Evolutionary conservation across 2,329 filamentous ascomycete genomes (phyloP), one percentile per base, ranked within the genome.

Genomic region (Setomelanomma holmii): DNA sequence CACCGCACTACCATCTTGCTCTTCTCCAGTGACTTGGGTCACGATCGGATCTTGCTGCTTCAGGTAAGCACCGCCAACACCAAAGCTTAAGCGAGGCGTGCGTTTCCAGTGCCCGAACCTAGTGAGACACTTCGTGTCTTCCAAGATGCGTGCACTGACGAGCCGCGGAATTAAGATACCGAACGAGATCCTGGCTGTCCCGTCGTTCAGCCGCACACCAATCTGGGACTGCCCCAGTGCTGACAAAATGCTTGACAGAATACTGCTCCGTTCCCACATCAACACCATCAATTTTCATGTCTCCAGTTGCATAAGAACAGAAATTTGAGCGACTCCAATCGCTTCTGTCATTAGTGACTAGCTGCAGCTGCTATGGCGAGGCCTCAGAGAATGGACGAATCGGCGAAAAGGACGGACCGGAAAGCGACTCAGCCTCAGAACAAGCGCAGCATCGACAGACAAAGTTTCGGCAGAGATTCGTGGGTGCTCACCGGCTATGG

Each of bases 41-140:
- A 17, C 22, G 36, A 30, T 22, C 42, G 16, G 30, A 45, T 46
- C 5, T 45, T 56, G 27, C 52, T 54, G 27, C 35, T 54, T 45
- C 46, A 57, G 63, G 63, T 66, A 64, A 64, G 61, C 51, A 60
- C 14, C 21, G 17, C 42, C 48, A 46, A 27, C 34, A 14, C 35
- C 33, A 35, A 27, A 42, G n/a, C 20, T 14, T 59, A 65, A 62
- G 54, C 53, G 51, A 61, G 46, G 41, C 36, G 40, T 49, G 51
- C 36, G 17, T 34, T 40, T 33, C 48, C 43, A 40, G 49, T 12
- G 30, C 19, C 11, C 51, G 27, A 4, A 14, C 27, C 27, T 3
- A 30, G 27, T 30, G 14, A 10, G 5, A 19, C 49, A 40, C 22
- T 17, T 14, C 34, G 16, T 30, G 24, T 30, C 7, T 30, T 30